Base-by-base conservation (phyloP, 2,329 filamentous ascomycete species). In the Monilinia fructicola region DNA sequence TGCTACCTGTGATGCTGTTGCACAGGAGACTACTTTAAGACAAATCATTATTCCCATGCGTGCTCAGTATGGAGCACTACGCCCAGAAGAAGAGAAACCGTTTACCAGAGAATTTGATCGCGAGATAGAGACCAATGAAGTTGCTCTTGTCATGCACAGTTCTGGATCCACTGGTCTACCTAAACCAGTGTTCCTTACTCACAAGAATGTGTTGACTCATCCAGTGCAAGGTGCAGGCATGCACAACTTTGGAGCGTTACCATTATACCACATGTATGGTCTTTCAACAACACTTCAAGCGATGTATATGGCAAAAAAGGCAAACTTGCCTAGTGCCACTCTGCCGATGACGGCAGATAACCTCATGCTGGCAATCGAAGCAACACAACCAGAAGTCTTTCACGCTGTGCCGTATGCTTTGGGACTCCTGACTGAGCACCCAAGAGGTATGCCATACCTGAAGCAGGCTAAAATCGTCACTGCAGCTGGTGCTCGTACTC, bases 101-200 rank as follows among this genome's bases (percentile, higher is more conserved):
- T 67, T 67, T 28, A 23, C 21, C 28, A 54, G 65, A 28, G 28
- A 64, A 23, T 67, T 67, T 11, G 65, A 67, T 50, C 65, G 59
- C n/a, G 59, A 67, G 16, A 26, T 40, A 12, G 65, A 67, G 28
- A 67, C 65, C 21, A 54, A 64, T 18, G 67, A 66, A 12, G 44
- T 70, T 7, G 65, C 55, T 55, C 46, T 44, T 35, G 40, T 77
- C 35, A 76, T 76, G 11, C 72, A 74, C 44, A 16, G 72, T 40
- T 72, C 73, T 46, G 86, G 87, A 10, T 86, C 83, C 0, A 82
- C 87, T 0, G 86, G 86, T 0, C 78, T 88, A 0, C 87, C 87
- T 0, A 88, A 88, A 68, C 85, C 86, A 0, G 87, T 89, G 48
- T 85, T 81, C 66, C 82, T 86, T 58, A 84, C 81, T 0, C 84